Evolutionary conservation across 495 filamentous ascomycete genomes (phyloP), one percentile per base, ranked within the genome.

Genomic region (Peziza echinospora): DNA sequence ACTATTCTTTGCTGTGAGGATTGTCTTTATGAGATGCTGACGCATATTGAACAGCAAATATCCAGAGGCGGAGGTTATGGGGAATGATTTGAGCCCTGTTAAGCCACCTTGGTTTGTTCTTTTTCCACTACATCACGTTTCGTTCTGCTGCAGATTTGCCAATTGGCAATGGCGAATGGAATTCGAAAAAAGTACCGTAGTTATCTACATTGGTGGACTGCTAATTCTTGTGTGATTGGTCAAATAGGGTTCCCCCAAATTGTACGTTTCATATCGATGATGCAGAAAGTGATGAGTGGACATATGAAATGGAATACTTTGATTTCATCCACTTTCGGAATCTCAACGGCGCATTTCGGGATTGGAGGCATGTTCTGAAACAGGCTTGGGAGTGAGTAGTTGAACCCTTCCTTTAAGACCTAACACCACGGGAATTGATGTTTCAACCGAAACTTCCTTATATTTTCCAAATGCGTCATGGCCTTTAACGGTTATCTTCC

Each of bases 1-100:
- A 8, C n/a, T 8, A n/a, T 34, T n/a, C 26, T 8, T 34, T 34
- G 26, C n/a, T 8, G 8, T 34, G 26, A 34, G n/a, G 8, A n/a
- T 34, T 34, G 26, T n/a, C n/a, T 34, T 34, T 34, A 34, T 8
- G 26, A 8, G 26, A 8, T n/a, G 77, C 72, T 71, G 71, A 71
- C 5, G 71, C 76, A 42, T 73, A 77, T 48, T 71, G 80, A 66
- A 77, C 70, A 17, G 71, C 54, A 59, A 63, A 43, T 76, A 71
- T 51, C 77, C 77, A 11, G 58, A 71, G 6, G 59, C 71, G 22
- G 59, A 65, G 34, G 71, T 80, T 43, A 70, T 65, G 47, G 77
- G 77, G 39, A 73, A 67, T 6, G 76, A 79, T 50, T 65, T 81
- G 16, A 75, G 71, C 3, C 70, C 74, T n/a, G 73, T 77, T 17